A percentile compares a stretch with the other conserved stretches of the same genome.
Evolutionary conservation across 192 early-diverging fungal genomes (phyloP).

Genomic region (Physocladia obscura): DNA sequence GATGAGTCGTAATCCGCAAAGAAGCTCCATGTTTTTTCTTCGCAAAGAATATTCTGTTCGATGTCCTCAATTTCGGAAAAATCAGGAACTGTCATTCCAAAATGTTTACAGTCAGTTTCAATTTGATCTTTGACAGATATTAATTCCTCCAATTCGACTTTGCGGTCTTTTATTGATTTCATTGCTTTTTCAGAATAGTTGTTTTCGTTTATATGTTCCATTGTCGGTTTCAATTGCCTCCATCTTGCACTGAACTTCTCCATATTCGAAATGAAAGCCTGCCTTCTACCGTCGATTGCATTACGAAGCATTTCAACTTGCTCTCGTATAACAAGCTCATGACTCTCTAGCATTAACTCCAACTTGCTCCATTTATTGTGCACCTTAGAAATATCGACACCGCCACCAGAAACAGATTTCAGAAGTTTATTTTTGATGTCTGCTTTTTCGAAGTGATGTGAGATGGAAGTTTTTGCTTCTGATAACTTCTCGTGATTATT

Average conservation of each 20-base stretch:
- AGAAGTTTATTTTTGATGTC: constrained; percentile 58
- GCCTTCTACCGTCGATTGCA: constrained; percentile 47
- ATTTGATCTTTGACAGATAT: constrained; percentile 40
- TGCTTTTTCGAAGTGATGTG: constrained; percentile 48
- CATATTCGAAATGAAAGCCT: constrained; percentile 36
- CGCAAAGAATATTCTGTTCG: constrained; percentile 24
- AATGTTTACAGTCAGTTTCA: constrained; percentile 46
- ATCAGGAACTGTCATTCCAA: constrained; percentile 41
- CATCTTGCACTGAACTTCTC: constrained; percentile 54
- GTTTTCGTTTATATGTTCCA: constrained; percentile 18
- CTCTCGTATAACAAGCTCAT: constrained; percentile 59
- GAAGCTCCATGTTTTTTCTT: constrained; percentile 44
- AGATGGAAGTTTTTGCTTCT: constrained; percentile 37
- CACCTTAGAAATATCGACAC: constrained; percentile 44
- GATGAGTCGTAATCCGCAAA: constrained; percentile 36
- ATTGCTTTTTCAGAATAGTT: constrained; percentile 36
- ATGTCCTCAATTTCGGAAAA: constrained; percentile 40
- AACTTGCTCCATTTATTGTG: constrained; percentile 54
- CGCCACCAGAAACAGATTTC: constrained; percentile 52
- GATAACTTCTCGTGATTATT: constrained; percentile 50
- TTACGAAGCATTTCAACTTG: constrained; percentile 56
- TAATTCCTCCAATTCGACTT: constrained; percentile 47
- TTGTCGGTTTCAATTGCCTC: constrained; percentile 56
- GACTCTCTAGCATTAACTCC: constrained; percentile 59
- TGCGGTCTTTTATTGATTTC: constrained; percentile 42